Percentiles rank a stretch among this genome's conserved stretches.
phyloP scores from a whole-genome alignment of 805 yeast genomes.

The Ogataea methanolica region DNA sequence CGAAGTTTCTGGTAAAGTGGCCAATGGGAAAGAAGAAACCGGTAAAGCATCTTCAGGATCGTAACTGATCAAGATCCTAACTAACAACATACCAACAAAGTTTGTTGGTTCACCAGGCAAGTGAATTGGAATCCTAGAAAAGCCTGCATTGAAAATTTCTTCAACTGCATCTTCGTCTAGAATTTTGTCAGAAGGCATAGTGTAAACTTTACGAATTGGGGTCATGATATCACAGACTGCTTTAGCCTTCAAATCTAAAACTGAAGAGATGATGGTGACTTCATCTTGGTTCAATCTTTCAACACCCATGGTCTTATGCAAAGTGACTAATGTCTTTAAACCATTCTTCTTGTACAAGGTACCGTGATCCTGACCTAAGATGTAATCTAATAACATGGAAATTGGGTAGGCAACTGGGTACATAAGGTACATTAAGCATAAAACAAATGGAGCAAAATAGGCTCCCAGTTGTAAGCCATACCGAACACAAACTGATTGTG shows the following conservation, averaged over 20 bases:
- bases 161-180: slow-evolving; percentile 83
- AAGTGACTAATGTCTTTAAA: slow-evolving; percentile 84
- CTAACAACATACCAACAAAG: slow-evolving; percentile 92
- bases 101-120: slow-evolving; percentile 84
- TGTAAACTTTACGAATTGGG: slow-evolving; percentile 84
- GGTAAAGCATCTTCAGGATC: slow-evolving; percentile 96
- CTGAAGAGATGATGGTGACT: slow-evolving; percentile 93
- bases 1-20: slow-evolving; percentile 92
- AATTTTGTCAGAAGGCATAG: slow-evolving; percentile 77
- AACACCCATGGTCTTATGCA: slow-evolving; percentile 92
- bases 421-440: slow-evolving; percentile 78
- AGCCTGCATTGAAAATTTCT: slow-evolving; percentile 89
- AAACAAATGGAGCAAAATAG: slow-evolving; percentile 82
- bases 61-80: slow-evolving; percentile 85
- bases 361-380: slow-evolving; percentile 94
- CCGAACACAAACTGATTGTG: slow-evolving; percentile 89
- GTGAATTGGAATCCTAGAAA: slow-evolving; percentile 91
- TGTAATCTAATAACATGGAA: slow-evolving; percentile 71
- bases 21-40: slow-evolving; percentile 88
- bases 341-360: slow-evolving; percentile 91
- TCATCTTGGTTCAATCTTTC: slow-evolving; percentile 92
- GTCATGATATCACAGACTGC: slow-evolving; percentile 87
- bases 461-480: slow-evolving; percentile 92
- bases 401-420: slow-evolving; percentile 92
- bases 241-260: slow-evolving; percentile 88